Percentiles rank a stretch among this genome's conserved stretches.
These are phyloP conservation scores for Leucosporidium yakuticum DNA, from an alignment of 768 basidiomycete species.

Conservation along the genomic window DNA sequence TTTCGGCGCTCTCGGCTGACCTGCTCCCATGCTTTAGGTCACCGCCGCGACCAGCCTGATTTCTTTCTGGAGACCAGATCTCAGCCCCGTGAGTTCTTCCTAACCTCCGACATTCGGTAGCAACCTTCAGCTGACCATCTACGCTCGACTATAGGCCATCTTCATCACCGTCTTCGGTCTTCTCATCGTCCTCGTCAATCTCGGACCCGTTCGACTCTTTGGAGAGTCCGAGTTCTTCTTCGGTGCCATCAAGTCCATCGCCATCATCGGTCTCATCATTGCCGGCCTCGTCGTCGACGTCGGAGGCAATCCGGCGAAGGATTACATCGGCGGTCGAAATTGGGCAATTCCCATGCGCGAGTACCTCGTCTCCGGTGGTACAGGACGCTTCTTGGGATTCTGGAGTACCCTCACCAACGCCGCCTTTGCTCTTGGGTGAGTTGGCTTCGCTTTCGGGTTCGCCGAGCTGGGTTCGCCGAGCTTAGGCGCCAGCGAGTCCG, in stretches of 20 bases:
- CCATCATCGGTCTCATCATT: constrained; percentile 45
- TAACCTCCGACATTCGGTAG: too few relatives aligned
- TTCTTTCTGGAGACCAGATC: too few relatives aligned
- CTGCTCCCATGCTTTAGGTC: too few relatives aligned
- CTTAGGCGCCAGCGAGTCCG: background rate
- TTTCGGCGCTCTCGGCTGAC: constrained; percentile 48
- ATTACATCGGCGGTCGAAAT: constrained; percentile 44
- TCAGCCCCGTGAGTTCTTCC: too few relatives aligned
- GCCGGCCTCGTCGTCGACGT: constrained; percentile 41
- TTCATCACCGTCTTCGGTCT: constrained; percentile 35
- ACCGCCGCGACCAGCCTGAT: too few relatives aligned
- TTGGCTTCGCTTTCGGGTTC: constrained; percentile 43
- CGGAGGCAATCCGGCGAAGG: constrained; percentile 47
- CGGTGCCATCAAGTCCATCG: constrained; percentile 43
- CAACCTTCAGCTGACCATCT: too few relatives aligned
- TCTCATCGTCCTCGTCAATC: constrained; percentile 55
- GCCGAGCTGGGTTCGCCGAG: background rate
- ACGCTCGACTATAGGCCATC: too few relatives aligned
- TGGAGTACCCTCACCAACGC: constrained; percentile 52
- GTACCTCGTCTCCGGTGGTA: constrained; percentile 48
- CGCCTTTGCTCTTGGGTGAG: constrained; percentile 63
- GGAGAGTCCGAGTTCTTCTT: constrained; percentile 41
- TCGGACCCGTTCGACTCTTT: constrained; percentile 15
- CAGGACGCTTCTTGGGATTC: constrained; percentile 61
- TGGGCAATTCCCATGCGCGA: constrained; percentile 37